A percentile compares a stretch with the other conserved stretches of the same genome.
phyloP scores from a whole-genome alignment of 2,329 filamentous ascomycete genomes.

The Leptographium procerum region DNA sequence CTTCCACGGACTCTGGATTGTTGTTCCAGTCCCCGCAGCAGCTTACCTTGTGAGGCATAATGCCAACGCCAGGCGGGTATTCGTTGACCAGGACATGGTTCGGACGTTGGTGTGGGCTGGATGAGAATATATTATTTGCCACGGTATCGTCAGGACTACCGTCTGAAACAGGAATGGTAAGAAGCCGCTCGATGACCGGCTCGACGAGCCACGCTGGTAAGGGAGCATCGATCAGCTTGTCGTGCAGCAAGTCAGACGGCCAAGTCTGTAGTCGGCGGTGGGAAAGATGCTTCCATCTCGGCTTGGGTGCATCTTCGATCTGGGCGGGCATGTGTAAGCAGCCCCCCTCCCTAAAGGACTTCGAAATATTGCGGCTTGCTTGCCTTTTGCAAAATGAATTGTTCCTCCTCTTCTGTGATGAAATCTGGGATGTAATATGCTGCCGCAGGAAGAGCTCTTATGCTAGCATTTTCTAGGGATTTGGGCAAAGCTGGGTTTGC shows the following conservation, averaged over 20 bases:
- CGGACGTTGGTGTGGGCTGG: conserved; percentile 62
- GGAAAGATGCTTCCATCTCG: conserved; percentile 78
- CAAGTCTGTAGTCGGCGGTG: conserved; percentile 84
- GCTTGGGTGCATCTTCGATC: conserved; percentile 55
- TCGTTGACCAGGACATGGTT: conserved; percentile 95
- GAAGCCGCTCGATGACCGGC: conserved; percentile 54
- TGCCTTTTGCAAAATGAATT: conserved; percentile 59
- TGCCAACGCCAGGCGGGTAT: conserved; percentile 79
- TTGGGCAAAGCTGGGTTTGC: conserved; percentile 24
- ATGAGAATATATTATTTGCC: conserved; percentile 36
- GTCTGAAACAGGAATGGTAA: conserved; percentile 28
- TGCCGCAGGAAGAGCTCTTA: conserved; percentile 45
- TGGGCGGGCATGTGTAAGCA: conserved; percentile 8
- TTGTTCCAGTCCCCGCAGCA: not conserved
- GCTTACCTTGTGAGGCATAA: conserved; percentile 76
- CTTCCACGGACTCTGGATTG: not conserved
- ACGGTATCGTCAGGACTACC: conserved; percentile 4
- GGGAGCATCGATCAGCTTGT: conserved; percentile 63
- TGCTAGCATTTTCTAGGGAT: conserved; percentile 38
- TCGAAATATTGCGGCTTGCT: not conserved
- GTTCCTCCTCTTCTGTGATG: conserved; percentile 65
- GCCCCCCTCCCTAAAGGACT: not conserved
- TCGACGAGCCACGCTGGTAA: conserved; percentile 65
- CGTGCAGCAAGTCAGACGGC: conserved; percentile 69
- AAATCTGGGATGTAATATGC: conserved; percentile 85